Conservation (phyloP, 768 basidiomycete species). For the Termitomyces sp. region DNA sequence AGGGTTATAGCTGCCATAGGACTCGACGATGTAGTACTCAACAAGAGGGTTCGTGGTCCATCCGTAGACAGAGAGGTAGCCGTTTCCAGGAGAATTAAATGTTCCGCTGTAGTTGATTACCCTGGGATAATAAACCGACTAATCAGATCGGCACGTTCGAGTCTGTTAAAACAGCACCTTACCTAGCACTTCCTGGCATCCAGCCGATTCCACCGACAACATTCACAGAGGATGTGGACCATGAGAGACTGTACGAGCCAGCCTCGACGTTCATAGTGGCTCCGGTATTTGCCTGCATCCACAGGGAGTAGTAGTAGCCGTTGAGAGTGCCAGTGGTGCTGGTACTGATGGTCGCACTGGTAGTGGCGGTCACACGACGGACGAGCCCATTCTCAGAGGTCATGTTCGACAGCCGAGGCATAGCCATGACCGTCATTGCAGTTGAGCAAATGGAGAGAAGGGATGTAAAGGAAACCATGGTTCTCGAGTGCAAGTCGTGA, state of each 20-base stretch:
- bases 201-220: neutral
- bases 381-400: neutral
- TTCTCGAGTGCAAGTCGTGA: neutral
- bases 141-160: no score
- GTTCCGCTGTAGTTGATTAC: neutral
- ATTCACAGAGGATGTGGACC: neutral
- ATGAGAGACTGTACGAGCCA: neutral
- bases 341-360: neutral
- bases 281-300: neutral
- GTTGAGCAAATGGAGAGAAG: neutral
- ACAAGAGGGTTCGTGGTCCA: neutral
- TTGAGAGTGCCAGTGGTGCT: neutral
- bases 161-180: neutral
- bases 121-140: neutral
- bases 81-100: neutral
- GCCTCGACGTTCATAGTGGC: neutral
- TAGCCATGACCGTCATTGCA: neutral
- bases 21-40: neutral
- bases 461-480: neutral
- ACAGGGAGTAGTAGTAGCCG: neutral
- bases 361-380: neutral
- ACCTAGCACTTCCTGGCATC: conserved; percentile 1
- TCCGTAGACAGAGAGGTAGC: neutral
- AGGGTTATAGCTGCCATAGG: neutral
- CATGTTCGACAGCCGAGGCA: neutral